Conservation (phyloP, 257 asterid species). For the Fraxinus excelsior region DNA sequence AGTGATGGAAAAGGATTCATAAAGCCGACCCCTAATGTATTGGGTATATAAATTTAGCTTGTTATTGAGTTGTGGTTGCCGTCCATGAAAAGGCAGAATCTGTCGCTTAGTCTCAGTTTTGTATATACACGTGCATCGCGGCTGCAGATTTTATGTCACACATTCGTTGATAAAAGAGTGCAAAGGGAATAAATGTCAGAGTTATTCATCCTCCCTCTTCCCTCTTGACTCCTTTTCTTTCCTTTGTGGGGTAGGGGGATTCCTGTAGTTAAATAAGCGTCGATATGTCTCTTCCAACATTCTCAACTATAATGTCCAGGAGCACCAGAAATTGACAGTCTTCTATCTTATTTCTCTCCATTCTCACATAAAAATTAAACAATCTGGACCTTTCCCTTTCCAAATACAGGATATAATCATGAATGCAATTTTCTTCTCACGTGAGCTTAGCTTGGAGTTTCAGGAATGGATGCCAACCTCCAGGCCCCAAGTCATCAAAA, state of each 20-base stretch:
- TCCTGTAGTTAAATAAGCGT: neutral
- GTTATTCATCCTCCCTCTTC: too few species aligned
- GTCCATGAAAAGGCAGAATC: neutral
- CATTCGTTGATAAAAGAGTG: neutral
- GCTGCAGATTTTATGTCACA: neutral
- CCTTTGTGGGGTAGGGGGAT: neutral
- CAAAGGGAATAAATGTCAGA: too few species aligned
- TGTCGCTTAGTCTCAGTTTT: neutral
- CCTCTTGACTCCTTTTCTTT: neutral
- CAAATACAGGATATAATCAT: constrained; percentile 2
- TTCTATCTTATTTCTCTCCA: constrained; percentile 7
- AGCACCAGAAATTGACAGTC: neutral
- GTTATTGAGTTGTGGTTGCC: neutral
- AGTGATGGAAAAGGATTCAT: neutral
- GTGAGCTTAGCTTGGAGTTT: neutral
- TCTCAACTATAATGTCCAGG: constrained; percentile 3
- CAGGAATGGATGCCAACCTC: neutral
- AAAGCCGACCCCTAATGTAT: neutral
- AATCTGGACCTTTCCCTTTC: constrained; percentile 3
- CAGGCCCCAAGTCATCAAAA: neutral
- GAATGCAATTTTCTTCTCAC: constrained; percentile 2
- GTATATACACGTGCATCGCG: neutral
- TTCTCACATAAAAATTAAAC: neutral
- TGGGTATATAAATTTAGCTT: neutral
- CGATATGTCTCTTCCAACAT: neutral